Percentiles rank a stretch among this genome's conserved stretches.
These are phyloP conservation scores for Lathyrus tuberosus DNA, from an alignment of 306 rosid species.

Conservation along the genomic window DNA sequence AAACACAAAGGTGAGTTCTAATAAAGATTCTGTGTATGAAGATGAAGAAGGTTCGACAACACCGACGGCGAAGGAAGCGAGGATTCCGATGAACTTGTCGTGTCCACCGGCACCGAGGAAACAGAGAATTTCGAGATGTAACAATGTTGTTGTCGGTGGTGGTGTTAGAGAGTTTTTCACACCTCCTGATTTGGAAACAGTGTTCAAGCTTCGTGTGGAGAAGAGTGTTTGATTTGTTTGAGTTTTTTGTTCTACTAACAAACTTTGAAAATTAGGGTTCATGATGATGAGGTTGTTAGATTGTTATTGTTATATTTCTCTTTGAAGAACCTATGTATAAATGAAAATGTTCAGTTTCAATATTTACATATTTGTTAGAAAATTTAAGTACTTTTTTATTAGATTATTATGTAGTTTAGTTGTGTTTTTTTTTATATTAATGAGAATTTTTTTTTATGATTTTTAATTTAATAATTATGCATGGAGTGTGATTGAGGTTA, in stretches of 20 bases:
- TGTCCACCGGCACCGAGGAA: constrained; percentile 95
- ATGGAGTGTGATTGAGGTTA: constrained; percentile 19
- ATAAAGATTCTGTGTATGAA: constrained; percentile 31
- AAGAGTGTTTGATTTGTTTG: constrained; percentile 53
- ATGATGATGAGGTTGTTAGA: constrained; percentile 22
- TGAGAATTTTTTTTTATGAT: constrained; percentile 36
- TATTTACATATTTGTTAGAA: constrained; percentile 53
- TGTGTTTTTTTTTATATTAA: constrained; percentile 37
- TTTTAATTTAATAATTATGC: constrained; percentile 15
- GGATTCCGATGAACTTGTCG: constrained; percentile 66
- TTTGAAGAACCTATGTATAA: constrained; percentile 61
- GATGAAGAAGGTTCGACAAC: constrained; percentile 66
- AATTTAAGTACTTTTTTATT: not conserved
- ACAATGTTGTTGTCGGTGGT: constrained; percentile 41
- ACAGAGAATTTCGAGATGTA: constrained; percentile 58
- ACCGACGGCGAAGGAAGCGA: constrained; percentile 77
- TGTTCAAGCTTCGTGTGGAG: constrained; percentile 72
- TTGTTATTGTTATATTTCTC: constrained; percentile 45
- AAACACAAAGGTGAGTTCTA: constrained; percentile 54
- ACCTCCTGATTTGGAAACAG: constrained; percentile 90
- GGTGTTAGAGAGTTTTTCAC: constrained; percentile 71
- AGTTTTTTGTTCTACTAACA: constrained; percentile 40
- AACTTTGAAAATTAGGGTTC: constrained; percentile 13
- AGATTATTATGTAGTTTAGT: constrained; percentile 32
- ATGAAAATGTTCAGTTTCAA: constrained; percentile 43